These are phyloP conservation scores for Pezicula rhizophila DNA, from an alignment of 2,329 filamentous ascomycete genomes.

Conservation along the genomic window DNA sequence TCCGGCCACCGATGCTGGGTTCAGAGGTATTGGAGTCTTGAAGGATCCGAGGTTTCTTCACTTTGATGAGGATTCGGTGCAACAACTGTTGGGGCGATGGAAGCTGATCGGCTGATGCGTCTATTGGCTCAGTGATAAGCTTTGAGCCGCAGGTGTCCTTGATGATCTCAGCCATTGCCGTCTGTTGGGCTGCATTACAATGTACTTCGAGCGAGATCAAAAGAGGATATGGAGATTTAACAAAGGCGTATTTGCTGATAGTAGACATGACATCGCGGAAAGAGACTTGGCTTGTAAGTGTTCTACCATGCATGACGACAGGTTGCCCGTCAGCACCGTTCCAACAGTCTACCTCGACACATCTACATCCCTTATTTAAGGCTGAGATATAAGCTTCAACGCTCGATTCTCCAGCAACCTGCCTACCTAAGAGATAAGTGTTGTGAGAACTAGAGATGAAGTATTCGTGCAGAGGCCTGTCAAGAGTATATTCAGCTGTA, in stretches of 20 bases:
- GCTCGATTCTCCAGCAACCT: conserved; percentile 84
- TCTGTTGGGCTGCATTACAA: conserved; percentile 77
- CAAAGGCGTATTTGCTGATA: conserved; percentile 92
- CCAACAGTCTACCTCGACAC: conserved; percentile 98
- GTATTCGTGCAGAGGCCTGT: conserved; percentile 90
- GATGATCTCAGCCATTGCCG: conserved; percentile 85
- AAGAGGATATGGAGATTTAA: conserved; percentile 78
- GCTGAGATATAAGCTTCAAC: conserved; percentile 92
- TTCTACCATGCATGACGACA: conserved; percentile 84
- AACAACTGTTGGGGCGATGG: conserved; percentile 84
- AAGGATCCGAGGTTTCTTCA: conserved; percentile 64
- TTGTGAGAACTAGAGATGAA: conserved; percentile 99
- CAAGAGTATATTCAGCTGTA: conserved; percentile 57
- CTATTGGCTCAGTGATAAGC: conserved; percentile 70
- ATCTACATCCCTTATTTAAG: conserved; percentile 82
- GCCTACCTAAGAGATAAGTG: conserved; percentile 87
- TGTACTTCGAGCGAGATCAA: conserved; percentile 96
- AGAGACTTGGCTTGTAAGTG: conserved; percentile 79
- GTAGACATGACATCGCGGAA: conserved; percentile 90
- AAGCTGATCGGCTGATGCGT: conserved; percentile 60
- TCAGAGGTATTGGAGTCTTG: conserved; percentile 35
- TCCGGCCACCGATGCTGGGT: conserved; percentile 43
- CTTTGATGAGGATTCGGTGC: conserved; percentile 83
- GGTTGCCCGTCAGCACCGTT: conserved; percentile 84
- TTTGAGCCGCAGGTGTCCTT: conserved; percentile 74